Evolutionary conservation across 2,329 filamentous ascomycete species (phyloP).

Genomic region (Penicillium sclerotiorum): DNA sequence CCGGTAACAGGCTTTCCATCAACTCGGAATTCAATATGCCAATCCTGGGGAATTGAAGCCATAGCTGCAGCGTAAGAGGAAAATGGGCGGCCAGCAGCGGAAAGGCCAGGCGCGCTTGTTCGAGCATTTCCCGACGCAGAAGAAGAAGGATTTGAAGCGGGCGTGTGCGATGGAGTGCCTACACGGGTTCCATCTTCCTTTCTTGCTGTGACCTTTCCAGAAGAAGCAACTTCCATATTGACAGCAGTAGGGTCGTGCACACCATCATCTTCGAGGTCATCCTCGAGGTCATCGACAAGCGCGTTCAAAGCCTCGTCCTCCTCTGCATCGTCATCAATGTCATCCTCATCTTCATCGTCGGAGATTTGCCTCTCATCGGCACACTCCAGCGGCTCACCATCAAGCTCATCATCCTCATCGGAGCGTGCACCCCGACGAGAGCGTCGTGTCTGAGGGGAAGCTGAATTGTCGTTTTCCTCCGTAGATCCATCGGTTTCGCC

Average conservation of each 20-base stretch:
- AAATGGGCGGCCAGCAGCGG: slow-evolving; percentile 61
- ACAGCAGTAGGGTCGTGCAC: slow-evolving; percentile 83
- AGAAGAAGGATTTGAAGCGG: slow-evolving; percentile 47
- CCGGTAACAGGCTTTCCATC: slow-evolving; percentile 81
- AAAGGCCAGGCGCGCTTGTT: slow-evolving; percentile 43
- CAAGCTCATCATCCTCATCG: slow-evolving; percentile 61
- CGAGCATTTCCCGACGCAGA: slow-evolving; percentile 30
- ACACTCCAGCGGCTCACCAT: slow-evolving; percentile 79
- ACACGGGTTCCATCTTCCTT: slow-evolving; percentile 90
- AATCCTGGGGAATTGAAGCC: slow-evolving; percentile 80
- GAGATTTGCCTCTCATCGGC: slow-evolving; percentile 86
- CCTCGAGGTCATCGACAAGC: slow-evolving; percentile 87
- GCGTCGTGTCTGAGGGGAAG: slow-evolving; percentile 60
- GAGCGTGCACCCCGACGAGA: slow-evolving; percentile 58
- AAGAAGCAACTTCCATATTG: slow-evolving; percentile 84
- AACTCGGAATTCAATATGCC: slow-evolving; percentile 95
- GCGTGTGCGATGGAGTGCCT: slow-evolving; percentile 72
- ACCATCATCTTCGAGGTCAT: slow-evolving; percentile 75
- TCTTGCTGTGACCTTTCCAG: slow-evolving; percentile 84
- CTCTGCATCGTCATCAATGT: slow-evolving; percentile 60
- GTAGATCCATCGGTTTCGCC: slow-evolving; percentile 33
- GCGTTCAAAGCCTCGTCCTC: slow-evolving; percentile 70
- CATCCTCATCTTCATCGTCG: slow-evolving; percentile 71
- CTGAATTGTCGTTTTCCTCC: slow-evolving; percentile 42
- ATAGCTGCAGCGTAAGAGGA: slow-evolving; percentile 81